Evolutionary conservation across 2,329 filamentous ascomycete genomes (phyloP), one percentile per base, ranked within the genome.

Genomic region (Plectosphaerella cucumerina): DNA sequence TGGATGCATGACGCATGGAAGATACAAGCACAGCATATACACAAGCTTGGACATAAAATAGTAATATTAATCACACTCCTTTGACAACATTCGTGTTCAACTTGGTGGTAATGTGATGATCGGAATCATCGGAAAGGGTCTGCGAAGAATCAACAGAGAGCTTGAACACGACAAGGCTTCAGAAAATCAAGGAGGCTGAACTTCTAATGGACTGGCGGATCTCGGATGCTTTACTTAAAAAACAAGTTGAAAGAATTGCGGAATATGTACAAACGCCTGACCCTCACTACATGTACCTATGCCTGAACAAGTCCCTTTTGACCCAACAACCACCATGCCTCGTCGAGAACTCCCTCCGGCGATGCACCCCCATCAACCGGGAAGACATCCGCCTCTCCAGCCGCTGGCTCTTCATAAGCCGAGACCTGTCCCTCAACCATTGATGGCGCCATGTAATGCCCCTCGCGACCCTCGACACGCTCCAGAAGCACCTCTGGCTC

Each of bases 381-480:
- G 18, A 71, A 50, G 0, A 71, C 61, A 53, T 72, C 68, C 1
- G 53, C 52, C 55, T 73, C 70, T 3, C 59, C 55, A 2, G 53
- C 49, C 0, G 51, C 55, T 0, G 65, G 56, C 2, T 50, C 50
- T 50, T 71, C 67, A 12, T 67, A 61, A 1, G 61, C 58, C 2
- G 55, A 57, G 2, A 70, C 21, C 50, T 72, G 69, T 2, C 64
- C 60, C 21, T 65, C 60, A 0, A 70, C 62, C 66, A 72, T 70
- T 9, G 52, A 54, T 1, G 61, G 49, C 37, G 60, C 58, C 70
- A 72, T 71, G 44, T 68, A 72, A 48, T 71, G 70, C 0, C 57
- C 62, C 34, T 59, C 52, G 14, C 69, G 58, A 31, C 53, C 45
- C 6, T 60, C 51, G 5, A 65, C 44, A 4, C 69, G 62, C 22